Evolutionary conservation across 192 early-diverging fungal genomes (phyloP), one percentile per base, ranked within the genome.

Genomic region (Gigaspora rosea): DNA sequence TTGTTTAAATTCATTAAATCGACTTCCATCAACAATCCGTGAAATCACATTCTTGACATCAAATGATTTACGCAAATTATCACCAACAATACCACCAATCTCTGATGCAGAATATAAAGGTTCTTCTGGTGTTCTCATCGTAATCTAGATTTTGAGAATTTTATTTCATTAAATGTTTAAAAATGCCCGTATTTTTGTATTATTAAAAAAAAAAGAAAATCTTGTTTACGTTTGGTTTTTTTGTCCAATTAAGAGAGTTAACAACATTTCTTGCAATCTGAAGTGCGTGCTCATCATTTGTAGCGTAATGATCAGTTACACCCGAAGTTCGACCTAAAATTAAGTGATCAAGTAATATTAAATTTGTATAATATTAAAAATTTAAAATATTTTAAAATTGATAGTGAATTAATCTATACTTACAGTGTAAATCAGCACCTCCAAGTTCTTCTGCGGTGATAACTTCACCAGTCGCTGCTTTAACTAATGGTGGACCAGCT

Each of bases 391-490:
- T 48, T 47, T 74, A 27, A 27, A 27, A 27, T 27, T 27, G 41
- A 41, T 7, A 6, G 41, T 41, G 7, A 41, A 41, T 41, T 2
- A 41, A 41, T 41, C 41, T 6, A 7, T 41, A 83, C 85, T 91
- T 89, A 88, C 95, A 95, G 81, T 98, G 97, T 78, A 98, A 86
- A 80, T 97, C 97, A 15, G 91, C 97, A 62, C 97, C 97, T 77
- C 97, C 97, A 62, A 98, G 88, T 32, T 96, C 94, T 84, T 98
- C 97, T 18, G 94, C 93, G 49, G 91, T 89, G 27, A 98, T 93
- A 32, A 92, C 91, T 83, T 98, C 96, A 69, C 97, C 97, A 64
- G 96, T 98, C 0, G 97, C 97, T 8, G 97, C 97, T 82, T 94
- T 93, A 9, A 98, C 97, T 75, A 98, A 85, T 76, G 97, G 97